Evolutionary conservation across 805 yeast genomes (phyloP), one percentile per base, ranked within the genome.

Genomic region (Metschnikowia arizonensis): DNA sequence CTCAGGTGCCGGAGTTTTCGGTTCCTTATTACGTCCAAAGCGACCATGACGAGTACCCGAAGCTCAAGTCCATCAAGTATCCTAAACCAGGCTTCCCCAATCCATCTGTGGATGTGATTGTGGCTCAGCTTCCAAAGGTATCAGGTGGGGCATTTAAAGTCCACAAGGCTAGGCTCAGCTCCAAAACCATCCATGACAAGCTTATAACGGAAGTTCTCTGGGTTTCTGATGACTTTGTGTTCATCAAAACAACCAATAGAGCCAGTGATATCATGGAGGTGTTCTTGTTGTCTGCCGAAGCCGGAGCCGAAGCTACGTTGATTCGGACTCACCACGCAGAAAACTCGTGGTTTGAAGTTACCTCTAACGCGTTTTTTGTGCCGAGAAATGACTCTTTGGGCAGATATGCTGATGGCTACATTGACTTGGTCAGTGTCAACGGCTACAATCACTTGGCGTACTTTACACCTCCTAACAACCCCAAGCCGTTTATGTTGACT

Each of bases 11-110:
- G 2, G 83, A 76, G 36, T 88, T 74, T 61, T 78, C 87, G 1
- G 78, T 88, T 33, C 88, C 90, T 4, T 87, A 83, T 61, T 88
- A 78, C 65, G 85, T 80, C 11, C 85, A 82, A 52, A 63, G 69
- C 40, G 68, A 64, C 28, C 53, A 53, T 36, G 65, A 68, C 40
- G 60, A 65, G 33, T 64, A 64, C n/a, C 67, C 72, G 10, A 70
- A 72, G 23, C 63, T 73, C 11, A 85, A 87, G 56, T 88, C 95
- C 2, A 52, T 61, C 40, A 61, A 59, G 4, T 88, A 88, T 60
- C 96, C 96, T 7, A 88, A 88, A 58, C 83, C 96, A 5, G 96
- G 96, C 0, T 78, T 69, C 40, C 67, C 81, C 5, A 89, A 88
- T 56, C 96, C 96, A 1, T 58, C 63, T 3, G 88, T 83, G 82